Evolutionary conservation across 2,329 filamentous ascomycete genomes (phyloP).

Genomic region (Scolecobasidium constrictum): DNA sequence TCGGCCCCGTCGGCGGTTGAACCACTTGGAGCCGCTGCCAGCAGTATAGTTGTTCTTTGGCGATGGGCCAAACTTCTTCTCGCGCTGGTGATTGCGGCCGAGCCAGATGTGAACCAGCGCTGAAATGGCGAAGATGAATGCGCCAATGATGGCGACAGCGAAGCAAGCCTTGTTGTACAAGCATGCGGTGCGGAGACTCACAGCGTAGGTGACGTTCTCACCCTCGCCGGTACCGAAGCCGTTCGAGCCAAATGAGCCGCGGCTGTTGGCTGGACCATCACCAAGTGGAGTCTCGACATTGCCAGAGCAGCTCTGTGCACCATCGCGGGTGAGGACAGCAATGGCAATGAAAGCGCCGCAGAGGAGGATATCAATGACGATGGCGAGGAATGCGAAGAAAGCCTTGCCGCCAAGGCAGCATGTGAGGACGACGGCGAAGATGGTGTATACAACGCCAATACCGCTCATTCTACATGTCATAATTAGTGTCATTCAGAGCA

Average conservation of each 20-base stretch:
- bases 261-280: conserved; percentile 41
- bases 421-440: conserved; percentile 61
- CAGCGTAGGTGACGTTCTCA: conserved; percentile 32
- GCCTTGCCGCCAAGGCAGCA: conserved; percentile 68
- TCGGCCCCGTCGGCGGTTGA: conserved; percentile 11
- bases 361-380: conserved; percentile 70
- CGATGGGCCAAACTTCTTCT: conserved; percentile 59
- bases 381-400: conserved; percentile 61
- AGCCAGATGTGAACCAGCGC: conserved; percentile 58
- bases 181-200: conserved; percentile 52
- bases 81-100: conserved; percentile 59
- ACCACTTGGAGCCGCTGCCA: conserved; percentile 41
- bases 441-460: conserved; percentile 60
- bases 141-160: conserved; percentile 65
- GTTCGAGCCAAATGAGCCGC: conserved; percentile 36
- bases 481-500: too few species aligned
- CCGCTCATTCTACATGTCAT: conserved; percentile 50
- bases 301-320: conserved; percentile 55
- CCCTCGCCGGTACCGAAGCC: conserved; percentile 23
- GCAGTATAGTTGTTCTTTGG: conserved; percentile 59
- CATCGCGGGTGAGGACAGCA: conserved; percentile 60
- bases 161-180: conserved; percentile 66
- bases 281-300: conserved; percentile 60
- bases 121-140: conserved; percentile 66
- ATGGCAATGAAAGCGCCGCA: conserved; percentile 71